These are phyloP conservation scores for Colletotrichum tabaci DNA, from an alignment of 2,329 filamentous ascomycete species.

Conservation along the genomic window DNA sequence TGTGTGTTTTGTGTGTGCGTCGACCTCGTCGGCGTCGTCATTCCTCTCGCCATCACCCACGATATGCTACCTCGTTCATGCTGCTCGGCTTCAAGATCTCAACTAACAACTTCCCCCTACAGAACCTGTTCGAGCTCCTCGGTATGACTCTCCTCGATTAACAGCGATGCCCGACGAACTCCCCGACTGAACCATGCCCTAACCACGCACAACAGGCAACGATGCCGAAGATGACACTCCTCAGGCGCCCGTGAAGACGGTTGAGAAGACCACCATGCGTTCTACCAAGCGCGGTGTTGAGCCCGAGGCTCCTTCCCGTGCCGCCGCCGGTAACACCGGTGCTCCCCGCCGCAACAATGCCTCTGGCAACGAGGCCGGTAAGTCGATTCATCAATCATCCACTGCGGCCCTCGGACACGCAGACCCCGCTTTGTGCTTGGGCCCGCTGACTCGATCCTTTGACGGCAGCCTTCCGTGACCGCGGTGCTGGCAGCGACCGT, in stretches of 20 bases:
- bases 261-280: conserved; percentile 86
- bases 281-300: conserved; percentile 88
- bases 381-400: conserved; percentile 55
- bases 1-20: conserved; percentile 14
- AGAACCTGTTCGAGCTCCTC: conserved; percentile 99
- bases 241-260: conserved; percentile 86
- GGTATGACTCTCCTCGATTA: conserved; percentile 72
- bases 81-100: background rate
- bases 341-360: conserved; percentile 70
- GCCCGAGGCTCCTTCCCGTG: conserved; percentile 74
- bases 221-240: conserved; percentile 80
- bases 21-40: conserved; percentile 4
- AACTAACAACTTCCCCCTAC: conserved; percentile 23
- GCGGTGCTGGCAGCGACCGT: conserved; percentile 82
- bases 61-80: conserved; percentile 9
- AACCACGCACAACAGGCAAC: conserved; percentile 64
- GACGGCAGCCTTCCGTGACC: conserved; percentile 86
- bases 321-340: conserved; percentile 58
- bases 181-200: conserved; percentile 39
- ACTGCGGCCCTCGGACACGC: conserved; percentile 36
- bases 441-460: conserved; percentile 24
- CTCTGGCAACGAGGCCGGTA: conserved; percentile 90
- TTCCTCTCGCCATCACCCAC: background rate
- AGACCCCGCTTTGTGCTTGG: conserved; percentile 36
- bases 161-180: conserved; percentile 43